Percentiles rank a stretch among this genome's conserved stretches.
Evolutionary conservation across 2,329 filamentous ascomycete genomes (phyloP).

Genomic region (Cadophora gregata): DNA sequence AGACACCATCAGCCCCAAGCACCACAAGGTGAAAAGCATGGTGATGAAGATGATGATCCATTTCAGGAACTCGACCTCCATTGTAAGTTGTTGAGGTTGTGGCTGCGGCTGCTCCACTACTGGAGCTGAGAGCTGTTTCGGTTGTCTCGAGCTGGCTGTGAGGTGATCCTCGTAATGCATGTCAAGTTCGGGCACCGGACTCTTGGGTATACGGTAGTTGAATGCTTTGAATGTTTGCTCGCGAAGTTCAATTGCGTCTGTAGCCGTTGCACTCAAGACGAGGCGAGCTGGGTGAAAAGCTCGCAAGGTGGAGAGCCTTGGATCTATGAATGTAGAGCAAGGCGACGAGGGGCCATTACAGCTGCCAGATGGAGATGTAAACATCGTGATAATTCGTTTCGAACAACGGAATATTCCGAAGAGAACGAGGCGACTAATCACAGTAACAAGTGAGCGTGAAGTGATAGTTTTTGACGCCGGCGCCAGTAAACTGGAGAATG

Average conservation of each 20-base stretch:
- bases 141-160: neutral
- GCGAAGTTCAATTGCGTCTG: conserved; percentile 1
- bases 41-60: neutral
- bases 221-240: conserved; percentile 3
- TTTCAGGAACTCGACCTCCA: neutral
- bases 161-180: neutral
- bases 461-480: conserved; percentile 1
- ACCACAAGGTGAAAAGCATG: neutral
- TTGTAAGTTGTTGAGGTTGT: neutral
- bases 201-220: neutral
- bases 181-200: neutral
- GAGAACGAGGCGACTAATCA: neutral
- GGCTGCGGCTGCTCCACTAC: neutral
- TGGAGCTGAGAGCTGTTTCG: neutral
- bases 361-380: neutral
- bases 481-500: neutral
- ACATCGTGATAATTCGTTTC: neutral
- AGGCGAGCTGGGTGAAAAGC: neutral
- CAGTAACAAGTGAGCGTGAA: neutral
- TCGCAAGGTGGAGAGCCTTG: neutral
- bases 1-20: neutral
- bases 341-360: neutral
- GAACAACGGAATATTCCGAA: too few relatives aligned
- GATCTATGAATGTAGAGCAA: neutral
- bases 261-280: neutral